Conservation (phyloP, 345 rosid species). For the Acer campestre region DNA sequence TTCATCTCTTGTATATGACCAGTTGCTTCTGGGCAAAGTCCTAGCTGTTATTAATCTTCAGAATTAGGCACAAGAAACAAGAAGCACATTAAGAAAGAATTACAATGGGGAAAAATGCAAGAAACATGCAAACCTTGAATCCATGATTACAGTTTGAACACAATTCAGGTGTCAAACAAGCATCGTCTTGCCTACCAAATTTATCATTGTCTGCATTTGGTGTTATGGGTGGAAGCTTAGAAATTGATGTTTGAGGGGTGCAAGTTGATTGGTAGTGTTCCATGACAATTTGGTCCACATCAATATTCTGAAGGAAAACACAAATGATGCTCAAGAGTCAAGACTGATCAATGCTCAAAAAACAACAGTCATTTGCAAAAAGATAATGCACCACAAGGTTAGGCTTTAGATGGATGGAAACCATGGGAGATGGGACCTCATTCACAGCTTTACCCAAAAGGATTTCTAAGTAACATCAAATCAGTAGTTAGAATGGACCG, state of each 20-base stretch:
- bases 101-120: constrained; percentile 4
- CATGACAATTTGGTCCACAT: constrained; percentile 86
- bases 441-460: background rate
- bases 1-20: constrained; percentile 83
- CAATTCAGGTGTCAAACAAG: constrained; percentile 65
- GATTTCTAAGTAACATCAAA: background rate
- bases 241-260: constrained; percentile 74
- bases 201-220: constrained; percentile 46
- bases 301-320: constrained; percentile 72
- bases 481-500: background rate
- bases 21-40: constrained; percentile 78
- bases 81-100: constrained; percentile 21
- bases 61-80: constrained; percentile 31
- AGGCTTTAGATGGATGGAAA: constrained; percentile 7
- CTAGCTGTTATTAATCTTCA: constrained; percentile 61
- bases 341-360: background rate
- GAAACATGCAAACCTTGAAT: constrained; percentile 47
- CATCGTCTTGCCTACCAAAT: constrained; percentile 45
- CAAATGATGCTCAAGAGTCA: constrained; percentile 20
- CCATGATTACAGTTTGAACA: constrained; percentile 80
- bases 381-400: constrained; percentile 17
- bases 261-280: constrained; percentile 76
- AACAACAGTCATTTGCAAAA: background rate
- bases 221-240: constrained; percentile 56
- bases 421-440: background rate